A percentile compares a stretch with the other conserved stretches of the same genome.
These are phyloP conservation scores for Candida multigemmis DNA, from an alignment of 805 yeast species.

Conservation along the genomic window DNA sequence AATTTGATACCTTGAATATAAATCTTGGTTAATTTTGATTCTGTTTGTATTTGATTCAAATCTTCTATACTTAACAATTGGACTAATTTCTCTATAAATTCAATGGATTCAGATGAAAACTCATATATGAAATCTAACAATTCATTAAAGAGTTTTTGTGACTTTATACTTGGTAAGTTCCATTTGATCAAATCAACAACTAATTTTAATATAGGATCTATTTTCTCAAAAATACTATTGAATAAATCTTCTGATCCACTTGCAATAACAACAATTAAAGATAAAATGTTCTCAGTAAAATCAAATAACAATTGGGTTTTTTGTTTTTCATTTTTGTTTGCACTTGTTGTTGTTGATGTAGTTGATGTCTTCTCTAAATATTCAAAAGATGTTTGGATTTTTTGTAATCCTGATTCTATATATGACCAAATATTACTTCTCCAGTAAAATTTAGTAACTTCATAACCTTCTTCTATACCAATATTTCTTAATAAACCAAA, in stretches of 20 bases:
- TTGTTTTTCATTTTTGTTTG: constrained; percentile 24
- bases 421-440: constrained; percentile 68
- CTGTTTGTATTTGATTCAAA: constrained; percentile 2
- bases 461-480: constrained; percentile 82
- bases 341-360: constrained; percentile 4
- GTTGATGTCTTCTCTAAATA: constrained; percentile 19
- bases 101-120: constrained; percentile 49
- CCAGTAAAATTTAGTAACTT: constrained; percentile 66
- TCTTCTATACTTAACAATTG: constrained; percentile 2
- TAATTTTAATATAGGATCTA: constrained; percentile 29
- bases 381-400: constrained; percentile 40
- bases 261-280: constrained; percentile 58
- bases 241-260: constrained; percentile 47
- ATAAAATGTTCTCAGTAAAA: constrained; percentile 63
- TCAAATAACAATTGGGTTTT: constrained; percentile 48
- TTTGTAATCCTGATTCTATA: constrained; percentile 42
- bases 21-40: constrained; percentile 17
- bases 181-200: constrained; percentile 26
- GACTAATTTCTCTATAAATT: constrained; percentile 33
- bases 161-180: constrained; percentile 23
- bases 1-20: constrained; percentile 35
- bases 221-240: constrained; percentile 36
- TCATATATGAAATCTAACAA: constrained; percentile 51
- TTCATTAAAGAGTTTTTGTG: constrained; percentile 40
- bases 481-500: constrained; percentile 76